Percentiles rank a stretch among this genome's conserved stretches.
Conservation (phyloP, 2,329 filamentous ascomycete genomes). For the Teratosphaeriaceae sp. region DNA sequence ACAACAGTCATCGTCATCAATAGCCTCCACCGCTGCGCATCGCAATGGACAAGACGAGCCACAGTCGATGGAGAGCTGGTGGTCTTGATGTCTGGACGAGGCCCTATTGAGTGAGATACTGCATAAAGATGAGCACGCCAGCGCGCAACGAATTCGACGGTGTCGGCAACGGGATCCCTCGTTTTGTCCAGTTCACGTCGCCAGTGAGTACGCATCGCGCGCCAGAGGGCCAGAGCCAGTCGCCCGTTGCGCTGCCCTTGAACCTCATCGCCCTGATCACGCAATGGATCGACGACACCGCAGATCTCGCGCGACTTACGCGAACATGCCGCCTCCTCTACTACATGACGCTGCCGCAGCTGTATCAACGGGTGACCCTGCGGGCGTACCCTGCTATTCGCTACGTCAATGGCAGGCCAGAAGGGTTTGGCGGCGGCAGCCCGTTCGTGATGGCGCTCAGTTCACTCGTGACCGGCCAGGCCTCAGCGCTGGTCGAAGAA, state of each 20-base stretch:
- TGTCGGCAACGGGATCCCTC: constrained; percentile 15
- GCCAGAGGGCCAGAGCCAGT: constrained; percentile 3
- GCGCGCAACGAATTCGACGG: not conserved
- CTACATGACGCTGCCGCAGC: constrained; percentile 57
- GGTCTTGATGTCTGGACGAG: too few relatives aligned
- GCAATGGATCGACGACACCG: constrained; percentile 50
- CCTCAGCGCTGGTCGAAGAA: constrained; percentile 43
- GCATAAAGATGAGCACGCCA: not conserved
- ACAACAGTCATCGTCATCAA: too few relatives aligned
- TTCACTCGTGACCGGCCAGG: constrained; percentile 52
- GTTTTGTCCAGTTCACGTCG: constrained; percentile 23
- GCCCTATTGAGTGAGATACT: not conserved
- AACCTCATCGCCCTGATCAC: constrained; percentile 54
- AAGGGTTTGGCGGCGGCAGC: constrained; percentile 56
- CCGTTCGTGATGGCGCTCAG: constrained; percentile 59
- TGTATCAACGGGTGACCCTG: constrained; percentile 52
- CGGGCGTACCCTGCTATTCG: constrained; percentile 53
- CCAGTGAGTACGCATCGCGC: constrained; percentile 14
- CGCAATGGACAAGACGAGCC: too few relatives aligned
- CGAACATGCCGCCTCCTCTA: constrained; percentile 56
- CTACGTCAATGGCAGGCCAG: constrained; percentile 50
- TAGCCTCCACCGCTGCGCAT: too few relatives aligned
- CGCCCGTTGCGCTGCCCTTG: constrained; percentile 40
- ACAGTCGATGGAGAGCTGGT: too few relatives aligned
- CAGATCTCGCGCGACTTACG: constrained; percentile 53